Conservation (phyloP, 106 monocot genomes). For the Dendrobium chrysotoxum region DNA sequence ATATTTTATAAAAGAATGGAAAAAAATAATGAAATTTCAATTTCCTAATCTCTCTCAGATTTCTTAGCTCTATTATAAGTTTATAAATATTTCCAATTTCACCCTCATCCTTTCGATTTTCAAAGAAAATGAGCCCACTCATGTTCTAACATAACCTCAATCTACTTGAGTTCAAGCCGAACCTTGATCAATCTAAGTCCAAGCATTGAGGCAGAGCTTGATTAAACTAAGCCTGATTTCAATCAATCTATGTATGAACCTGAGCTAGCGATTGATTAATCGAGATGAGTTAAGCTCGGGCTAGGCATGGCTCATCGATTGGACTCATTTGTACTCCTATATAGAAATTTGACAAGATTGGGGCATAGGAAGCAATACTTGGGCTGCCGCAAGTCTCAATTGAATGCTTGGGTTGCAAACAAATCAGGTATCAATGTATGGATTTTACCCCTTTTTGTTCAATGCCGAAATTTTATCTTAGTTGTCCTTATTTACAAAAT, state of each 20-base stretch:
- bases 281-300: neutral
- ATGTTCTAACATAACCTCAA: no score
- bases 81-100: neutral
- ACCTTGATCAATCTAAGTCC: no score
- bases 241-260: neutral
- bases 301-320: neutral
- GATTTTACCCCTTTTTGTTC: neutral
- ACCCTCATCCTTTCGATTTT: neutral
- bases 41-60: neutral
- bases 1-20: no score
- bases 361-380: neutral
- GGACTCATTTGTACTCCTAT: neutral
- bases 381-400: neutral
- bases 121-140: neutral
- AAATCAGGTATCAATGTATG: neutral
- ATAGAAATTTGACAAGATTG: neutral
- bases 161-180: no score
- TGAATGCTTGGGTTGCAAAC: neutral
- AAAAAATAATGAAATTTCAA: no score
- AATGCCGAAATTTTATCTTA: neutral
- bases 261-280: neutral
- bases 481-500: neutral
- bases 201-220: no score
- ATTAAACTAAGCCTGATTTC: neutral
- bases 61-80: neutral